Evolutionary conservation across 2,329 filamentous ascomycete genomes (phyloP), one percentile per base, ranked within the genome.

Genomic region (Aspergillus clavatus): DNA sequence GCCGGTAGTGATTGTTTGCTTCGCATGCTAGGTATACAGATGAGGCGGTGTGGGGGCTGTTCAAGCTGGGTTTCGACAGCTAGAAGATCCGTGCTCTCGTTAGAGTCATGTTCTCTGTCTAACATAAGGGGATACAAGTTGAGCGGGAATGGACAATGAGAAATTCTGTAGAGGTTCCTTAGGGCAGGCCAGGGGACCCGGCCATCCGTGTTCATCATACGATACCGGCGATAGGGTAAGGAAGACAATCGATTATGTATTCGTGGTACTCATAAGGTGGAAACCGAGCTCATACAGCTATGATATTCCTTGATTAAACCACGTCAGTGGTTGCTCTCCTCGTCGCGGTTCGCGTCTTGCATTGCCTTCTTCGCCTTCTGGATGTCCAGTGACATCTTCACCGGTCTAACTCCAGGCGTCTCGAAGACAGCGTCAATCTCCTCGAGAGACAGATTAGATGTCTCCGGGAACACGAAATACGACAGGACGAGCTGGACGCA

Each of bases 401-500:
- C 71, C 5, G 70, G 70, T 33, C 55, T 47, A 12, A 71, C 63
- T 5, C 68, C 70, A 4, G 65, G 62, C 0, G 70, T 73, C 51
- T 73, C 78, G 47, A 82, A 82, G 44, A 82, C 78, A 35, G 73
- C 73, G 52, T 80, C 77, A 40, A 80, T 80, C 61, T 81, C 77
- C 57, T 81, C 77, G 35, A 80, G 65, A 18, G 67, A 72, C 27
- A 77, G 58, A 16, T 66, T 67, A 36, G 70, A 70, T 8, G 75
- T 78, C 56, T 78, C 76, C 0, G 75, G 76, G 55, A 79, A 79
- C 48, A 76, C 64, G 42, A 76, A 76, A 51, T 74, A 79, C 0
- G 66, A 66, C 6, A 70, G 53, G 3, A 70, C 53, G n/a, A 77
- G 59, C 55, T 75, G 73, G n/a, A 72, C 38, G 3, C 59, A 58